A percentile compares a stretch with the other conserved stretches of the same genome.
Evolutionary conservation across 2,329 filamentous ascomycete genomes (phyloP).

Genomic region (Pseudonectria buxi): DNA sequence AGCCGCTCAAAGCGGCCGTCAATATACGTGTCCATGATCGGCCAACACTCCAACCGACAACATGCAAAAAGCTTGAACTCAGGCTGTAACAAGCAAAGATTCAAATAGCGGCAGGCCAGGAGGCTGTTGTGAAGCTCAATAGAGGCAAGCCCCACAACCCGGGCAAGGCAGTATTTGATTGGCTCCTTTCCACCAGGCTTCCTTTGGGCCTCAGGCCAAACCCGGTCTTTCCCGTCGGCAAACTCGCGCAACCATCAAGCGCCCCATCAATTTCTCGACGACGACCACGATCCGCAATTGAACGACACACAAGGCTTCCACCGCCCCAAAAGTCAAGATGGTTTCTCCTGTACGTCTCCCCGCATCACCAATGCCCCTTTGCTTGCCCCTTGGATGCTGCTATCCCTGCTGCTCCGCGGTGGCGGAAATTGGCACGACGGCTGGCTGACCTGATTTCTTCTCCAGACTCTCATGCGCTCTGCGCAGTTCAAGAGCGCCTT

Average conservation of each 20-base stretch:
- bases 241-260: constrained; percentile 26
- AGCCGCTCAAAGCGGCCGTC: constrained; percentile 59
- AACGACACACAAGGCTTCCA: constrained; percentile 24
- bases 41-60: not conserved
- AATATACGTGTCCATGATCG: constrained; percentile 54
- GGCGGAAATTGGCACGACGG: constrained; percentile 7
- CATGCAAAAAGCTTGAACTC: not conserved
- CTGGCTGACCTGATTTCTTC: constrained; percentile 25
- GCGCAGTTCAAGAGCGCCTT: constrained; percentile 54
- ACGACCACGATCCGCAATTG: constrained; percentile 31
- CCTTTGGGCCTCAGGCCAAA: constrained; percentile 25
- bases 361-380: not conserved
- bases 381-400: not conserved
- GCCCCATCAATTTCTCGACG: constrained; percentile 19
- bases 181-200: constrained; percentile 4
- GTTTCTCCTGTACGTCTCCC: constrained; percentile 31
- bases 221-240: constrained; percentile 29
- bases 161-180: constrained; percentile 4
- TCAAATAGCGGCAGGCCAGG: not conserved
- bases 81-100: not conserved
- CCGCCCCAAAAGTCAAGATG: constrained; percentile 32
- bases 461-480: constrained; percentile 41
- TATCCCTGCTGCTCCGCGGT: not conserved
- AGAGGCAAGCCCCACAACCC: constrained; percentile 10
- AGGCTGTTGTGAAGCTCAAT: constrained; percentile 15